These are phyloP conservation scores for Globisporangium perplexum DNA, from an alignment of 352 stramenopile species.

Conservation along the genomic window DNA sequence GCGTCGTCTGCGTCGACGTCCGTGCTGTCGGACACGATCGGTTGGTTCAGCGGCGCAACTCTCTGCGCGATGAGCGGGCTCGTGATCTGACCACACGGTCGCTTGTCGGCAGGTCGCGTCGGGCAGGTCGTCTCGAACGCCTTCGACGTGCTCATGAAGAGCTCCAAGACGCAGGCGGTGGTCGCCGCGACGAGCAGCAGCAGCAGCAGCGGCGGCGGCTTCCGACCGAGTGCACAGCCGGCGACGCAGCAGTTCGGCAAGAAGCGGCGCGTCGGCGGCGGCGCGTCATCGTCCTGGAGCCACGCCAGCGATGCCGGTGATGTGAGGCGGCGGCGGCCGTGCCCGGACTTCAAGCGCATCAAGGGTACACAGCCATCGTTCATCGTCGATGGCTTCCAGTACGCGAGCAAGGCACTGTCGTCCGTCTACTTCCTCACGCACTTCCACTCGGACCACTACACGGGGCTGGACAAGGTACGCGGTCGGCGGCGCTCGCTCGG, in stretches of 20 bases:
- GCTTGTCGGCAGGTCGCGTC: conserved; percentile 4
- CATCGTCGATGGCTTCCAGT: conserved; percentile 87
- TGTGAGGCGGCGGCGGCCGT: conserved; percentile 17
- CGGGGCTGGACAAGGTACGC: conserved; percentile 74
- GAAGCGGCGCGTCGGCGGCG: conserved; percentile 10
- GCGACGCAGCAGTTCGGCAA: conserved; percentile 22
- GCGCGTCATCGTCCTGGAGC: conserved; percentile 5
- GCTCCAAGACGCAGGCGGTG: conserved; percentile 55
- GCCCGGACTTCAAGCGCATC: conserved; percentile 80
- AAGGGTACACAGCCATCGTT: conserved; percentile 68
- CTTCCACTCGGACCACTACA: conserved; percentile 97
- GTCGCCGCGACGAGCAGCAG: conserved; percentile 6
- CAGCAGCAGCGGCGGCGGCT: neutral
- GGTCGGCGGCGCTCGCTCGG: neutral
- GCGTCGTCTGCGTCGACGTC: conserved; percentile 16
- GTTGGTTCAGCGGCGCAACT: too few relatives aligned
- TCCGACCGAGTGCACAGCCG: neutral
- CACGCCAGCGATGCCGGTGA: conserved; percentile 6
- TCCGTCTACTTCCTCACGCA: conserved; percentile 96
- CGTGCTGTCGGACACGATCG: conserved; percentile 5
- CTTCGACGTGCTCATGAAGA: conserved; percentile 82
- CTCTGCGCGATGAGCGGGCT: too few relatives aligned
- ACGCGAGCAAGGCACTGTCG: conserved; percentile 62
- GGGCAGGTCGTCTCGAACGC: conserved; percentile 37
- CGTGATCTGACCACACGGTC: neutral